A percentile compares a stretch with the other conserved stretches of the same genome.
phyloP scores from a whole-genome alignment of 2,329 filamentous ascomycete species.

The Penicillium crustosum region DNA sequence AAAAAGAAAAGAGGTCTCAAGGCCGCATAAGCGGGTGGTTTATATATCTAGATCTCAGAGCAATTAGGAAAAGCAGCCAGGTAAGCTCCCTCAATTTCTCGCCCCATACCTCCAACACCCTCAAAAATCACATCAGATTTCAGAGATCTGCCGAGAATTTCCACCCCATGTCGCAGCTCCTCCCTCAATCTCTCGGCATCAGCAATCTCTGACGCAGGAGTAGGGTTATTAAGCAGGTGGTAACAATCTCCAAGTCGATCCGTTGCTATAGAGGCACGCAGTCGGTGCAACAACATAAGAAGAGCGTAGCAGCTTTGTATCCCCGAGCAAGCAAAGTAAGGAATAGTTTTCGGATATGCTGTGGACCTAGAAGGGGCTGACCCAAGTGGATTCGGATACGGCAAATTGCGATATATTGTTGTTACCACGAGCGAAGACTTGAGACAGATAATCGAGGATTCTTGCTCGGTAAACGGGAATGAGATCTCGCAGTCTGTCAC shows the following conservation, averaged over 20 bases:
- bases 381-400: constrained; percentile 10
- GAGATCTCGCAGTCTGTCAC: constrained; percentile 11
- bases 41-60: constrained; percentile 4
- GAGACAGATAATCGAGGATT: constrained; percentile 27
- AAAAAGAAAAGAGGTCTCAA: neutral
- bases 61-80: constrained; percentile 17
- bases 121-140: constrained; percentile 25
- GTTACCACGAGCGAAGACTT: constrained; percentile 25
- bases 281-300: constrained; percentile 24
- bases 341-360: constrained; percentile 18
- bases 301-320: constrained; percentile 29
- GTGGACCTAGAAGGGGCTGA: neutral
- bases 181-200: constrained; percentile 26
- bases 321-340: constrained; percentile 23
- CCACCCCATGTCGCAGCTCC: constrained; percentile 24
- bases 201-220: constrained; percentile 21
- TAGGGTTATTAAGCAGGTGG: constrained; percentile 21
- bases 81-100: constrained; percentile 26
- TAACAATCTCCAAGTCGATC: constrained; percentile 21
- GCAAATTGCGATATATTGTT: constrained; percentile 19
- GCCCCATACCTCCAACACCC: constrained; percentile 23
- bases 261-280: constrained; percentile 20
- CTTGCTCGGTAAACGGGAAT: constrained; percentile 28
- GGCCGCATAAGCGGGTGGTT: neutral
- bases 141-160: constrained; percentile 17